Evolutionary conservation across 257 asterid genomes (phyloP).

Genomic region (Rauvolfia tetraphylla): DNA sequence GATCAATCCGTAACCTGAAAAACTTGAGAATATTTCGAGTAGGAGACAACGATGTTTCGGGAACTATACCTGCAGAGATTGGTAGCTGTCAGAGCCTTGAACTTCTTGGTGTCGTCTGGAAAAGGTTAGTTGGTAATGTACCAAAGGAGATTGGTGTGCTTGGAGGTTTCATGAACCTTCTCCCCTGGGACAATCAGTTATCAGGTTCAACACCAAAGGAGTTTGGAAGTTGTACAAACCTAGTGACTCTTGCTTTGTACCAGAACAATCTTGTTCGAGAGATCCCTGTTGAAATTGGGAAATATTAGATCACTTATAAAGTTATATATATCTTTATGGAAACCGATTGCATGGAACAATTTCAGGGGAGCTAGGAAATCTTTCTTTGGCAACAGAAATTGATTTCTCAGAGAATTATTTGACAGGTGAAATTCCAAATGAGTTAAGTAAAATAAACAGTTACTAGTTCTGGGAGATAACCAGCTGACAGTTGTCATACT

Average conservation of each 20-base stretch:
- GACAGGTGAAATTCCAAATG: constrained; percentile 69
- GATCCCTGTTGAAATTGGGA: constrained; percentile 69
- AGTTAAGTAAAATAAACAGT: constrained; percentile 42
- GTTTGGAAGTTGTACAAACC: constrained; percentile 65
- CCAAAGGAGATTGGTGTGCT: constrained; percentile 84
- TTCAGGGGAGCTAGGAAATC: constrained; percentile 80
- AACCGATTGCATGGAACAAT: constrained; percentile 74
- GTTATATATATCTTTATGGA: constrained; percentile 66
- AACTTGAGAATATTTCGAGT: constrained; percentile 59
- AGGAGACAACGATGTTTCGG: constrained; percentile 76
- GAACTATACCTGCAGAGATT: constrained; percentile 64
- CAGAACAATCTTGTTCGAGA: constrained; percentile 69
- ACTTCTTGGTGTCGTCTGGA: constrained; percentile 79
- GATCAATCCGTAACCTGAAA: constrained; percentile 55
- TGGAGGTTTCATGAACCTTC: constrained; percentile 41
- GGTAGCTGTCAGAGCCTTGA: constrained; percentile 52
- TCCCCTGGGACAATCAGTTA: constrained; percentile 74
- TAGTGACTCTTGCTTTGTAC: constrained; percentile 63
- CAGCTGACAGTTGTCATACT: constrained; percentile 76
- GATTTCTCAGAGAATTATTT: constrained; percentile 82
- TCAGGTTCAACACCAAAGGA: constrained; percentile 70
- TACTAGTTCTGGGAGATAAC: constrained; percentile 67
- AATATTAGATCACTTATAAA: constrained; percentile 35
- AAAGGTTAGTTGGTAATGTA: constrained; percentile 51
- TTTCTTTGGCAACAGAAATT: constrained; percentile 48